A percentile compares a stretch with the other conserved stretches of the same genome.
Conservation (phyloP, 495 filamentous ascomycete genomes). For the Aspergillus ellipticus region DNA sequence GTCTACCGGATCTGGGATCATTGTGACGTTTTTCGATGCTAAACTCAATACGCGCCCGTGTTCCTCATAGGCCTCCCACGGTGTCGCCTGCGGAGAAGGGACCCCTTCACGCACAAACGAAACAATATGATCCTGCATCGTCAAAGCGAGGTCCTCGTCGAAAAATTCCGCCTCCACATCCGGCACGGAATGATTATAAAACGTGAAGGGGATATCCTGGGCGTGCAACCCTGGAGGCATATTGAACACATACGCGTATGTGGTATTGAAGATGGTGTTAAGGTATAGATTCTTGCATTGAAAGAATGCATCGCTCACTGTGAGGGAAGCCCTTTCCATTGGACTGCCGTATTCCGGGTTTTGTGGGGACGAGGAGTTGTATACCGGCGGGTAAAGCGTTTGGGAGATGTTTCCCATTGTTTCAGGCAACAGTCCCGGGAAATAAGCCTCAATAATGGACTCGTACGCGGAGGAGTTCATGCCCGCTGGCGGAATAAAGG, state of each 20-base stretch:
- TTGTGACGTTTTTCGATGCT: background rate
- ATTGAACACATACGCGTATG: slow-evolving; percentile 58
- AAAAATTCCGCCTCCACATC: background rate
- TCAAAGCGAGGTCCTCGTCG: background rate
- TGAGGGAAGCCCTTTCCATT: slow-evolving; percentile 31
- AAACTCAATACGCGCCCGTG: background rate
- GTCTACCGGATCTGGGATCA: background rate
- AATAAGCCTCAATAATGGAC: slow-evolving; percentile 42
- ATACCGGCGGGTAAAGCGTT: slow-evolving; percentile 52
- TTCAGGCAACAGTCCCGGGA: slow-evolving; percentile 27
- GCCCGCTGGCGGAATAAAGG: slow-evolving; percentile 57
- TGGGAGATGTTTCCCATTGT: slow-evolving; percentile 46
- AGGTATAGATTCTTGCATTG: slow-evolving; percentile 59
- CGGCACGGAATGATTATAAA: slow-evolving; percentile 32
- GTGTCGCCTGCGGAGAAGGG: background rate
- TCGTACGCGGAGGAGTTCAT: slow-evolving; percentile 37
- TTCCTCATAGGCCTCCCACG: background rate
- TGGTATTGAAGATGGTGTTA: slow-evolving; percentile 44
- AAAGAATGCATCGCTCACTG: slow-evolving; percentile 47
- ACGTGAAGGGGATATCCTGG: slow-evolving; percentile 56
- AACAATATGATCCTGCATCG: background rate
- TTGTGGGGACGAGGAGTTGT: slow-evolving; percentile 46
- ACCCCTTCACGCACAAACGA: background rate
- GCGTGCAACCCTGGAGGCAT: slow-evolving; percentile 55
- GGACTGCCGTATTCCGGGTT: slow-evolving; percentile 38